Percentiles rank a stretch among this genome's conserved stretches.
These are phyloP conservation scores for Ganoderma meredithae DNA, from an alignment of 1,284 basidiomycete genomes.

Conservation along the genomic window DNA sequence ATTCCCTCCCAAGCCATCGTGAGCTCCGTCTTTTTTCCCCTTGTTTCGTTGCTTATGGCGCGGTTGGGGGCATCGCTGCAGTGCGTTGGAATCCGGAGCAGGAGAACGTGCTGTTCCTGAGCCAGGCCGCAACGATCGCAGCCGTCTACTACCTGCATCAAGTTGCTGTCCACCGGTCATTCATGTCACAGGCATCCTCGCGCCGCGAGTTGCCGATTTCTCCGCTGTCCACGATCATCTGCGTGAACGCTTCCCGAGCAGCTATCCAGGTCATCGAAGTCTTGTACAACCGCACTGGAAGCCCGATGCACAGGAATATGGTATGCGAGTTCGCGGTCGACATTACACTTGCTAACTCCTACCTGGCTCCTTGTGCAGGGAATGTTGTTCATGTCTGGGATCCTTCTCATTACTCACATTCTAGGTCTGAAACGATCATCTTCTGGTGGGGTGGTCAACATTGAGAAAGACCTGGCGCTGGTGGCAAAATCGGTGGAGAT, in stretches of 20 bases:
- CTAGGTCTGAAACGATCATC: too few relatives aligned
- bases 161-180: constrained; percentile 68
- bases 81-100: constrained; percentile 65
- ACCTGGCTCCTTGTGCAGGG: too few relatives aligned
- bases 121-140: constrained; percentile 75
- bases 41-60: background rate
- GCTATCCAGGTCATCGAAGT: constrained; percentile 60
- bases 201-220: constrained; percentile 47
- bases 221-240: constrained; percentile 67
- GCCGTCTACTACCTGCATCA: constrained; percentile 74
- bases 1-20: constrained; percentile 34
- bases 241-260: constrained; percentile 66
- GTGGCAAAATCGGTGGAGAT: too few relatives aligned
- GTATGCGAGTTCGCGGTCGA: constrained; percentile 13
- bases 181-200: constrained; percentile 5
- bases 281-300: constrained; percentile 39
- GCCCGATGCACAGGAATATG: constrained; percentile 34
- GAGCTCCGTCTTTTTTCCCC: background rate
- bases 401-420: too few relatives aligned
- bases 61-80: background rate
- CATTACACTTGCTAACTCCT: too few relatives aligned
- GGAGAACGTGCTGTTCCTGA: constrained; percentile 63
- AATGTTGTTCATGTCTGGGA: too few relatives aligned
- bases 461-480: too few relatives aligned
- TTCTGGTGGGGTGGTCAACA: too few relatives aligned